Conservation (phyloP, 495 filamentous ascomycete species). For the Talaromyces stipitatus region DNA sequence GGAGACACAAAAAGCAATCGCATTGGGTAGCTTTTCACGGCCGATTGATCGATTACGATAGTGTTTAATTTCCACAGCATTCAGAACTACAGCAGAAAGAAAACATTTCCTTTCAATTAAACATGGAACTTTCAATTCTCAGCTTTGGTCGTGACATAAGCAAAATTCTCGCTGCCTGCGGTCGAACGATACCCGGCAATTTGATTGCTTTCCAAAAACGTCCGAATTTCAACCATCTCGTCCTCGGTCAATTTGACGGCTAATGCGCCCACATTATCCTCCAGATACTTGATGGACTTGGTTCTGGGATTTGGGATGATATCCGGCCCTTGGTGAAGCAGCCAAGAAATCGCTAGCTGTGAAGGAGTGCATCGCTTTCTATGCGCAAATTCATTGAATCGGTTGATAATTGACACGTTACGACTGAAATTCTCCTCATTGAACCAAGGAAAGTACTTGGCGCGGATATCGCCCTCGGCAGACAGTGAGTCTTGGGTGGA, state of each 20-base stretch:
- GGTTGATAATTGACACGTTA: not conserved
- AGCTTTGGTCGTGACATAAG: not conserved
- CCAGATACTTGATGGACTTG: constrained; percentile 41
- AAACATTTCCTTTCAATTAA: not conserved
- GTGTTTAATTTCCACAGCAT: not conserved
- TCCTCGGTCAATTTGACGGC: constrained; percentile 36
- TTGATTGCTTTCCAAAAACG: constrained; percentile 26
- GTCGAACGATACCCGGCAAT: constrained; percentile 8
- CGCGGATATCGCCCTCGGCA: constrained; percentile 30
- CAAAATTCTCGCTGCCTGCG: not conserved
- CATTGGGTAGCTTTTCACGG: not conserved
- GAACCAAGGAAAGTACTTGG: constrained; percentile 36
- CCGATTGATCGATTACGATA: not conserved
- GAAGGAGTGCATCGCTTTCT: not conserved
- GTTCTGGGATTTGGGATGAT: constrained; percentile 54
- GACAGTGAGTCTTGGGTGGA: constrained; percentile 36
- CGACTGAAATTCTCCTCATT: constrained; percentile 35
- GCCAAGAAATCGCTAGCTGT: constrained; percentile 12
- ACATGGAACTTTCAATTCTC: not conserved
- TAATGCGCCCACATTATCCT: constrained; percentile 43
- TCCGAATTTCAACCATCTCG: constrained; percentile 38
- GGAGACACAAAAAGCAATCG: not conserved
- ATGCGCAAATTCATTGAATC: not conserved
- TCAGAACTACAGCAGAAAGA: not conserved
- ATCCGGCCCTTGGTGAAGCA: constrained; percentile 45